These are phyloP conservation scores for Hypoxylon intermedium DNA, from an alignment of 495 filamentous ascomycete species.

Conservation along the genomic window DNA sequence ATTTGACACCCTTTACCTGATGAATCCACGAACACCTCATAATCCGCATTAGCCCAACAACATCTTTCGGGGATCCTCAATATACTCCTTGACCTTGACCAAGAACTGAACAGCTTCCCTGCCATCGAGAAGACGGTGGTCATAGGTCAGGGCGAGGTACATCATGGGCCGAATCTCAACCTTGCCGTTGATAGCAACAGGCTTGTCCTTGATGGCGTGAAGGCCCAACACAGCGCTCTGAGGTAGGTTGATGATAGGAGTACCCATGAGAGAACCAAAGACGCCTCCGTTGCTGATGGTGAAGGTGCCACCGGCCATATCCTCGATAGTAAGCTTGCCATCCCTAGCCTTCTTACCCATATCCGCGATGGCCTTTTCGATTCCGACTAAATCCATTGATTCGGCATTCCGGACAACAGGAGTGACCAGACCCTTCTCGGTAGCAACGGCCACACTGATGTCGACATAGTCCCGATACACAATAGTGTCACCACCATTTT, in stretches of 20 bases:
- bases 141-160: constrained; percentile 97
- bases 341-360: constrained; percentile 97
- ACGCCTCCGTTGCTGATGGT: constrained; percentile 93
- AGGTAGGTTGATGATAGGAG: constrained; percentile 98
- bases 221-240: constrained; percentile 95
- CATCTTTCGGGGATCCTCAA: constrained; percentile 96
- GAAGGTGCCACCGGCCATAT: constrained; percentile 99
- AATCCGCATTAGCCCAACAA: constrained; percentile 58
- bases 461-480: constrained; percentile 98
- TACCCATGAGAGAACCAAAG: constrained; percentile 84
- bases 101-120: constrained; percentile 97
- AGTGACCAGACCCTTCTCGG: constrained; percentile 96
- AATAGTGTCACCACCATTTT: constrained; percentile 93
- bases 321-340: constrained; percentile 96
- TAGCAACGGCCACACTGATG: constrained; percentile 95
- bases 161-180: constrained; percentile 97
- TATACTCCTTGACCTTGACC: constrained; percentile 98
- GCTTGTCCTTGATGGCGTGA: constrained; percentile 97
- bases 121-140: constrained; percentile 93
- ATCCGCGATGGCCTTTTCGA: constrained; percentile 91
- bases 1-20: constrained; percentile 5
- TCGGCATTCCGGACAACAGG: constrained; percentile 96
- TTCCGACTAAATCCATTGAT: constrained; percentile 81
- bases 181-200: constrained; percentile 89
- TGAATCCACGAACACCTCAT: background rate